Percentiles rank a stretch among this genome's conserved stretches.
phyloP scores from a whole-genome alignment of 495 filamentous ascomycete genomes.

The Aspergillus nanangensis region DNA sequence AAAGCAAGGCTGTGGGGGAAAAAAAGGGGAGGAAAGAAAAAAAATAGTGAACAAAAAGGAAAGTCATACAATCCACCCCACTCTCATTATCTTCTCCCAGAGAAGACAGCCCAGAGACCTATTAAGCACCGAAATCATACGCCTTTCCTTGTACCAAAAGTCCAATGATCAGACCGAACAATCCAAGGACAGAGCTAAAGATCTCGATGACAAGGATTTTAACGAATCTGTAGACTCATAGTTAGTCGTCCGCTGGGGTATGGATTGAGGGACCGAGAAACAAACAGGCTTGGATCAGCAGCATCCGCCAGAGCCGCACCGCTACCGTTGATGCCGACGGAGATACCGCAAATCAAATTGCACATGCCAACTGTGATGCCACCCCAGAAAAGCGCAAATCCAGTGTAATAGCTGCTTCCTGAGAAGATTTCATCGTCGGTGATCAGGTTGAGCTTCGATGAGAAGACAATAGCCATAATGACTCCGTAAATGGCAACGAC shows the following conservation, averaged over 20 bases:
- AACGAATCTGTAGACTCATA: conserved; percentile 72
- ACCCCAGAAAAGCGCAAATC: conserved; percentile 93
- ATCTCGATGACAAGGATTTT: conserved; percentile 99
- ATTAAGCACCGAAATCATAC: conserved; percentile 58
- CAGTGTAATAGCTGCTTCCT: conserved; percentile 82
- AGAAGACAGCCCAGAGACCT: conserved; percentile 4
- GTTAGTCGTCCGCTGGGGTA: conserved; percentile 14
- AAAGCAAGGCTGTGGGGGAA: conserved; percentile 6
- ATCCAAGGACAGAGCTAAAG: conserved; percentile 94
- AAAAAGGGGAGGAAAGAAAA: too few species aligned
- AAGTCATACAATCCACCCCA: conserved; percentile 18
- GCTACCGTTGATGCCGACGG: conserved; percentile 96
- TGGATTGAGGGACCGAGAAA: conserved; percentile 9
- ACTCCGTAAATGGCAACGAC: conserved; percentile 99
- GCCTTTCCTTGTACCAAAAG: conserved; percentile 83
- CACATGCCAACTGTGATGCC: conserved; percentile 91
- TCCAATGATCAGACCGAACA: conserved; percentile 97
- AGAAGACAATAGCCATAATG: conserved; percentile 99
- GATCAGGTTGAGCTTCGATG: conserved; percentile 68
- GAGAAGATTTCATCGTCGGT: conserved; percentile 51
- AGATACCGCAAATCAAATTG: conserved; percentile 93
- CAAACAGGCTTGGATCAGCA: conserved; percentile 84
- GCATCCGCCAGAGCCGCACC: conserved; percentile 95
- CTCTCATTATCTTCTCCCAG: conserved; percentile 9
- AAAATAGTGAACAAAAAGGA: conserved; percentile 18